Evolutionary conservation across 768 basidiomycete species (phyloP), one percentile per base, ranked within the genome.

Genomic region (Suillus paluster): DNA sequence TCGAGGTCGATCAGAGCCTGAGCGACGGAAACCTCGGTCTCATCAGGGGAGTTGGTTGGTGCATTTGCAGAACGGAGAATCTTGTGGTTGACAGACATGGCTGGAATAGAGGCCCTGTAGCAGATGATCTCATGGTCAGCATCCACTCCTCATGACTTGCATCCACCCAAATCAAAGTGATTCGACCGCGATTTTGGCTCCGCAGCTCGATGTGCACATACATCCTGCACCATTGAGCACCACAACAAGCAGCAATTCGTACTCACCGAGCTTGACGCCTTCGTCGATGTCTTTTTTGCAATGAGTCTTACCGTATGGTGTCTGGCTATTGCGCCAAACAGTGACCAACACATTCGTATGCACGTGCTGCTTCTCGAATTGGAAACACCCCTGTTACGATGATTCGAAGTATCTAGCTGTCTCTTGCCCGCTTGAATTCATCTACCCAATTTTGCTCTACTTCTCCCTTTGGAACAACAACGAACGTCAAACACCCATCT

Each of bases 1-100:
- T 99, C 97, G 74, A 99, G 88, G 86, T 99, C 97, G 71, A 98
- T 79, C 70, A 99, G 83, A 58, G 97, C 95, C 82, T 99, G 97
- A 57, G 94, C 97, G 75, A 99, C 91, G 71, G 79, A 87, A 67
- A 83, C 88, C 81, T 99, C 97, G 44, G 88, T 92, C 78, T 95
- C 95, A 78, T 95, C 92, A 64, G 97, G 95, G 65, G 93, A 71
- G 25, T 91, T 90, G 65, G 80, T 85, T 65, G 97, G 96, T 61
- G 97, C 97, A 75, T 98, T 98, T 75, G 97, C 97, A 68, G 94
- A 93, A 73, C 97, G 93, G 72, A 89, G 82, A 76, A 99, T 96
- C 86, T 99, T 99, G 84, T 83, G 83, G 70, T 87, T 82, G 75
- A 86, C 70, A 71, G 91, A 92, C 91, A 93, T 93, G 73, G 44